Evolutionary conservation across 257 asterid genomes (phyloP).

Genomic region (Fraxinus cuspidata): DNA sequence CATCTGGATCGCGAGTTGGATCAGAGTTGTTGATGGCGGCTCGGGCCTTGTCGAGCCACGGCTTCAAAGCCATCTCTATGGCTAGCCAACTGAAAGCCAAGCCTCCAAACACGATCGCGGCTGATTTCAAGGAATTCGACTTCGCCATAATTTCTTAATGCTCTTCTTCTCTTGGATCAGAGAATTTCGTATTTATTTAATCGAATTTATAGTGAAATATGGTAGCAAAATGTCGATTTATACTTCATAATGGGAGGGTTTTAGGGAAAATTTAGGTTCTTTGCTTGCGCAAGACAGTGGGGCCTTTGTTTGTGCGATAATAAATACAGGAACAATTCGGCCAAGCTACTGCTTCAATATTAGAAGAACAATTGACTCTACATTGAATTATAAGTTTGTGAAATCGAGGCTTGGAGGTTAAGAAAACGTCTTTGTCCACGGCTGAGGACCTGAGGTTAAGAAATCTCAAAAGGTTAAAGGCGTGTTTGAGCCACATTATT

Average conservation of each 20-base stretch:
- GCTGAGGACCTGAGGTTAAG: too few relatives aligned
- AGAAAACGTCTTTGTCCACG: too few relatives aligned
- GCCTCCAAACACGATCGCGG: slow-evolving; percentile 39
- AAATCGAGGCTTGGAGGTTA: too few relatives aligned
- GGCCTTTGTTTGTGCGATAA: too few relatives aligned
- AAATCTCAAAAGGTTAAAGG: too few relatives aligned
- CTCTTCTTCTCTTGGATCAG: not conserved
- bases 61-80: slow-evolving; percentile 43
- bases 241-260: not conserved
- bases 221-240: not conserved
- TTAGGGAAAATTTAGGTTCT: not conserved
- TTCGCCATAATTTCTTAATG: slow-evolving; percentile 3
- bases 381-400: too few relatives aligned
- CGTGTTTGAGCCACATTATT: too few relatives aligned
- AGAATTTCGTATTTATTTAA: not conserved
- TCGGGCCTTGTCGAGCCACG: slow-evolving; percentile 42
- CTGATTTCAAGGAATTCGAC: slow-evolving; percentile 25
- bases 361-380: too few relatives aligned
- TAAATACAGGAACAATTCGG: too few relatives aligned
- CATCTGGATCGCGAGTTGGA: slow-evolving; percentile 40
- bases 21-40: slow-evolving; percentile 37
- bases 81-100: slow-evolving; percentile 42
- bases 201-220: not conserved
- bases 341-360: too few relatives aligned
- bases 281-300: not conserved